Evolutionary conservation across 2,329 filamentous ascomycete genomes (phyloP).

Genomic region (Fusarium bactridioides): DNA sequence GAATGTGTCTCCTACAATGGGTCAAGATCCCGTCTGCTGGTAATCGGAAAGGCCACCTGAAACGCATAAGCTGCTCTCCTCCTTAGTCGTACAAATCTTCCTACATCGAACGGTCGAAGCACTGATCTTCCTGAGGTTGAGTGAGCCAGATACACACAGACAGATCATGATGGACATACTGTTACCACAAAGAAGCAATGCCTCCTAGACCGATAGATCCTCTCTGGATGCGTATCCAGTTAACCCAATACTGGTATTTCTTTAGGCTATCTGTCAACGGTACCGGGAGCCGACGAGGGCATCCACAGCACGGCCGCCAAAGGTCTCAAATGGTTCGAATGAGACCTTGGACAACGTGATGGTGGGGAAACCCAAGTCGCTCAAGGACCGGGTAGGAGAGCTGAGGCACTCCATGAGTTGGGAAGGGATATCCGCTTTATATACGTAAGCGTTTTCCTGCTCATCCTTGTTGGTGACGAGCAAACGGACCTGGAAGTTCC

Average conservation of each 20-base stretch:
- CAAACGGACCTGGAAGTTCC: neutral
- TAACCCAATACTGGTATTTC: no score
- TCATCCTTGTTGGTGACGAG: neutral
- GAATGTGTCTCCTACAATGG: neutral
- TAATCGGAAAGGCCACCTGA: neutral
- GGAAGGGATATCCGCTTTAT: neutral
- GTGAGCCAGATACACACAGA: neutral
- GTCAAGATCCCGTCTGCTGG: no score
- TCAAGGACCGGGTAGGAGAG: neutral
- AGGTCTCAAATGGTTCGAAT: neutral
- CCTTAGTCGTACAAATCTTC: neutral
- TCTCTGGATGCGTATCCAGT: no score
- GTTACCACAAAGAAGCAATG: neutral
- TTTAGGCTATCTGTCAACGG: rapidly evolving
- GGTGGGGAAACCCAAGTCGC: neutral
- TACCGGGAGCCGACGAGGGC: neutral
- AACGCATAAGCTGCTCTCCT: neutral
- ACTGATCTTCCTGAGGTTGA: neutral
- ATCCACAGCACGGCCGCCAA: neutral
- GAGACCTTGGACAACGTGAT: neutral
- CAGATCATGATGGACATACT: neutral
- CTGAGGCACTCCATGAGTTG: neutral
- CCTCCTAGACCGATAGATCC: neutral
- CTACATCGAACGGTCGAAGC: neutral
- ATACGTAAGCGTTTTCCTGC: neutral